Evolutionary conservation across 2,329 filamentous ascomycete species (phyloP), one percentile per base, ranked within the genome.

Genomic region (Monosporascus sp.): DNA sequence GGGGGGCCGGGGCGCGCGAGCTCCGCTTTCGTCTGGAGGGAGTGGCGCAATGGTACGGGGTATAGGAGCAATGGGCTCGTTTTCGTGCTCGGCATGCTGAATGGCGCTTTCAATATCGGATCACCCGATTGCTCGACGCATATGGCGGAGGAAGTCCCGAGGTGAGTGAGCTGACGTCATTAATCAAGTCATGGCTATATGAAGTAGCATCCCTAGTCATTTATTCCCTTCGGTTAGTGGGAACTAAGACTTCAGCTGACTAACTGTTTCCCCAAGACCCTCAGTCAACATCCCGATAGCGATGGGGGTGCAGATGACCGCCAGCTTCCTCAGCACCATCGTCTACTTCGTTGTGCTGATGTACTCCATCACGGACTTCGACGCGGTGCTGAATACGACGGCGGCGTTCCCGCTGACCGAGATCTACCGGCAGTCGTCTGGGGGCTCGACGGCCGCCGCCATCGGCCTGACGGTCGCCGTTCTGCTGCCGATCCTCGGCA

Each of bases 41-140:
- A 73, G 11, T 76, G 73, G 73, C 59, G 60, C 11, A 69, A 70
- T 22, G 59, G 67, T 36, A 69, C 73, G 45, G 73, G 73, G 17
- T 76, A 75, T 45, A 66, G 69, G 76, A 49, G 78, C 0, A 59
- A 73, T 34, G 73, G 72, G 0, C 73, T 76, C 52, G 72, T 75
- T 2, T 76, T 76, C 41, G 50, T 56, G n/a, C 26, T 50, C 0
- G 58, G 57, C 37, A 61, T 61, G 59, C 47, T 57, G n/a, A 90
- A 90, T 61, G 86, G 85, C 11, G 86, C 86, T 3, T 90, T 83
- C 64, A 80, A 82, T 45, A 81, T 89, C 11, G 87, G 85, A 7
- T 81, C 82, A 1, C 81, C 84, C 0, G 86, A 90, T 63, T 81
- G 83, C 48, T 80, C 83, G 1, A 81, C 81, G 1, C 86, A 88